phyloP scores from a whole-genome alignment of 2,329 filamentous ascomycete species.

The Trematosphaeria pertusa region DNA sequence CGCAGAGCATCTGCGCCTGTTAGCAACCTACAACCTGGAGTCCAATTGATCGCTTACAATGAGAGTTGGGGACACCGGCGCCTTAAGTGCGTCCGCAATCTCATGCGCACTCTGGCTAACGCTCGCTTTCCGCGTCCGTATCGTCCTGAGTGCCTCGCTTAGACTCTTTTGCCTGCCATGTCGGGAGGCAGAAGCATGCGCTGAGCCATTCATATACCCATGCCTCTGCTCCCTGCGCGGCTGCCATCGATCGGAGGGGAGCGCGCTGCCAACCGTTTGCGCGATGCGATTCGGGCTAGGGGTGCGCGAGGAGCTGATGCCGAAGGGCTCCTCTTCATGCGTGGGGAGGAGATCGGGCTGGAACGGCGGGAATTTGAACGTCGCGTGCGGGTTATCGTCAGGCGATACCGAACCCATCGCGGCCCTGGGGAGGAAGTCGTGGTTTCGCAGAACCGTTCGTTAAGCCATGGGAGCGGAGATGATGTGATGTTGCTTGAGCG shows the following conservation, averaged over 20 bases:
- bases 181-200: constrained; percentile 39
- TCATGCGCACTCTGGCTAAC: constrained; percentile 93
- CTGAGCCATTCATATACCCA: constrained; percentile 51
- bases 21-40: constrained; percentile 26
- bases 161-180: constrained; percentile 85
- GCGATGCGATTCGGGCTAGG: constrained; percentile 36
- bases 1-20: constrained; percentile 73
- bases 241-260: constrained; percentile 65
- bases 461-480: constrained; percentile 39
- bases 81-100: constrained; percentile 87
- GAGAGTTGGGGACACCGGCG: constrained; percentile 85
- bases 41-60: constrained; percentile 67
- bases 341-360: constrained; percentile 50
- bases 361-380: constrained; percentile 56
- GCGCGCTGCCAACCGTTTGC: constrained; percentile 36
- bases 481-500: constrained; percentile 16
- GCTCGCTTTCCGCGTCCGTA: constrained; percentile 80
- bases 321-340: constrained; percentile 45
- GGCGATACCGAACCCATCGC: constrained; percentile 39
- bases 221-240: constrained; percentile 62
- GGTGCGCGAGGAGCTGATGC: constrained; percentile 42
- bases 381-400: constrained; percentile 42
- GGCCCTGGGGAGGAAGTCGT: constrained; percentile 23
- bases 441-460: constrained; percentile 25
- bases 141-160: constrained; percentile 83